A percentile compares a stretch with the other conserved stretches of the same genome.
phyloP scores from a whole-genome alignment of 202 grass and related monocot genomes.

The Sporobolus alterniflorus region DNA sequence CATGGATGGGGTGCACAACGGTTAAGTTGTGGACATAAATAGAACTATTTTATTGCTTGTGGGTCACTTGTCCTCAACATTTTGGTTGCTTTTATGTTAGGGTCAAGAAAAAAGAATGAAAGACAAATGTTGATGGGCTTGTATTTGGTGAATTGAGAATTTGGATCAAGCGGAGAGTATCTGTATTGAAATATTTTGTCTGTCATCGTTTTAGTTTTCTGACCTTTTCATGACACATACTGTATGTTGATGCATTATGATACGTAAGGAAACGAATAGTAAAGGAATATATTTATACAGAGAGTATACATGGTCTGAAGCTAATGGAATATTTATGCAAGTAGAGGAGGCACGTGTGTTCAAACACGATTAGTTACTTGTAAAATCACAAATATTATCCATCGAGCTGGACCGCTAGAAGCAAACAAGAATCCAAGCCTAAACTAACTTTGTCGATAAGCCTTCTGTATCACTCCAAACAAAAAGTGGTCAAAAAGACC shows the following conservation, averaged over 20 bases:
- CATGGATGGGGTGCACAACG: too few species aligned
- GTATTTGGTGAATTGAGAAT: too few species aligned
- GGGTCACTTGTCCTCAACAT: too few species aligned
- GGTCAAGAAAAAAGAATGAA: neutral
- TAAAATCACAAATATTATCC: neutral
- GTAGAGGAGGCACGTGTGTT: neutral
- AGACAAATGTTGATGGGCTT: neutral
- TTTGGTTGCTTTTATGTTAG: too few species aligned
- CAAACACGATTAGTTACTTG: neutral
- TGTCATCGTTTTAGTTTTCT: neutral
- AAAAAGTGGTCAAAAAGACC: constrained; percentile 30
- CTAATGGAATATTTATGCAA: too few species aligned
- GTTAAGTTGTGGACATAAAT: too few species aligned
- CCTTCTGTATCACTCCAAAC: neutral
- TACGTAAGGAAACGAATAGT: too few species aligned
- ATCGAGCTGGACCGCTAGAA: neutral
- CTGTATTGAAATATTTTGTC: neutral
- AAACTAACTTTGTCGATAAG: neutral
- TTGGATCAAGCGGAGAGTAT: too few species aligned
- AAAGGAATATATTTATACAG: too few species aligned
- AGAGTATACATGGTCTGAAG: too few species aligned
- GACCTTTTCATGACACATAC: neutral
- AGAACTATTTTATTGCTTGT: too few species aligned
- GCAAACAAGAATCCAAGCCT: neutral
- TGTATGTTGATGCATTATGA: neutral